phyloP scores from a whole-genome alignment of 2,329 filamentous ascomycete genomes.

The Endocalyx cinctus region DNA sequence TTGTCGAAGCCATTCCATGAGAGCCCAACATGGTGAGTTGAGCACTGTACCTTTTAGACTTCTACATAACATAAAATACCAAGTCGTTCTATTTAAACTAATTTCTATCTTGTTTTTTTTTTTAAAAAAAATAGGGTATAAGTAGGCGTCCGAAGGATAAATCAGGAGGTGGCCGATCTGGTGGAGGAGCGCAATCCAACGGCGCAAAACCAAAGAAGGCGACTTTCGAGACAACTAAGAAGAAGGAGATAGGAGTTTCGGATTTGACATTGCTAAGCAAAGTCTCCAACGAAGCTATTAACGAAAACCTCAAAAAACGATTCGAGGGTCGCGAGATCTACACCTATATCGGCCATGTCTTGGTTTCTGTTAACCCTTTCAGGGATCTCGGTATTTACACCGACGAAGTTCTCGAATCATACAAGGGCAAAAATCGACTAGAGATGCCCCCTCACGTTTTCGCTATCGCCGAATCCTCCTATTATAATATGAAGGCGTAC shows the following conservation, averaged over 20 bases:
- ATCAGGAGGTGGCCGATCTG: conserved; percentile 36
- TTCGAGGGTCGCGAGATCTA: conserved; percentile 98
- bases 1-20: too few relatives aligned
- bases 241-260: conserved; percentile 98
- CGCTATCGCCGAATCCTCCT: conserved; percentile 89
- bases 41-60: too few relatives aligned
- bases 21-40: conserved; percentile 25
- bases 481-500: conserved; percentile 99
- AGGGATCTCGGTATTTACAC: conserved; percentile 97
- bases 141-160: conserved; percentile 47
- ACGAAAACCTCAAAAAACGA: conserved; percentile 96
- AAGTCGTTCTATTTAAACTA: too few relatives aligned
- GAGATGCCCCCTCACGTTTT: conserved; percentile 96
- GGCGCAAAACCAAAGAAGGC: conserved; percentile 82
- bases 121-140: conserved; percentile 47
- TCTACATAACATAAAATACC: too few relatives aligned
- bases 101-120: too few relatives aligned
- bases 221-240: conserved; percentile 92
- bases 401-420: conserved; percentile 86
- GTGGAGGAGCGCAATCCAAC: conserved; percentile 30
- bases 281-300: conserved; percentile 98
- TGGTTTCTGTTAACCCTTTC: conserved; percentile 98
- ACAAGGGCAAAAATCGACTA: conserved; percentile 93
- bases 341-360: conserved; percentile 98
- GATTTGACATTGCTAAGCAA: conserved; percentile 97